phyloP scores from a whole-genome alignment of 1,284 basidiomycete genomes.

The Moesziomyces sp. region DNA sequence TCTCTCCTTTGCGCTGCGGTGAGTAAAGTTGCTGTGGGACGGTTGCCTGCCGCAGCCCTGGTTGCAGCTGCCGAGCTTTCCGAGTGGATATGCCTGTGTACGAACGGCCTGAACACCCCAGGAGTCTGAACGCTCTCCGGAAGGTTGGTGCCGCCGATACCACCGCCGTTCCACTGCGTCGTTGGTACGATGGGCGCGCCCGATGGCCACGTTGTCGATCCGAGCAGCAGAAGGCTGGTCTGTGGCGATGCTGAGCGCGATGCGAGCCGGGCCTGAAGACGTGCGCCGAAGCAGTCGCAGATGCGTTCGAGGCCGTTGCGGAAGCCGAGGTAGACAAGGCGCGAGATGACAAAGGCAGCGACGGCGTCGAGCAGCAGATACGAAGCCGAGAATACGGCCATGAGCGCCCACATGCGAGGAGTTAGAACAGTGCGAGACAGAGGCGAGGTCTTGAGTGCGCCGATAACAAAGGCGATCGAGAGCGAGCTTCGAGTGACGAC shows the following conservation, averaged over 20 bases:
- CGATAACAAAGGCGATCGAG: neutral
- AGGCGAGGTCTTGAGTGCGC: neutral
- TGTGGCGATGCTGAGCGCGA: conserved; percentile 7
- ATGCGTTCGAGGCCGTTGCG: conserved; percentile 14
- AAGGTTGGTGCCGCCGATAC: conserved; percentile 31
- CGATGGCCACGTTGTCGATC: conserved; percentile 24
- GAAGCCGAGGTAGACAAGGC: conserved; percentile 36
- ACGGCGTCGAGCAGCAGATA: conserved; percentile 43
- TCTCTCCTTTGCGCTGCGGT: conserved; percentile 31
- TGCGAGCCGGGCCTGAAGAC: conserved; percentile 23
- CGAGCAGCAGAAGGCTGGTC: conserved; percentile 17
- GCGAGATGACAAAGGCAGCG: conserved; percentile 30
- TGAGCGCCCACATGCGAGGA: conserved; percentile 32
- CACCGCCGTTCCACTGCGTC: conserved; percentile 42
- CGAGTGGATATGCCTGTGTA: conserved; percentile 2
- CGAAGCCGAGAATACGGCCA: conserved; percentile 34
- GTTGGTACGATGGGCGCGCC: conserved; percentile 29
- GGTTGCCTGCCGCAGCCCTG: neutral
- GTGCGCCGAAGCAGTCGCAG: conserved; percentile 21
- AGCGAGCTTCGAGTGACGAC: neutral
- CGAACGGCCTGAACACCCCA: conserved; percentile 9
- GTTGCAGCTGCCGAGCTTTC: neutral
- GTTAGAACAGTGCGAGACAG: too few relatives aligned
- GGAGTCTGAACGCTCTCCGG: conserved; percentile 9
- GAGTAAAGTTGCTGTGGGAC: neutral